Evolutionary conservation across 2,329 filamentous ascomycete genomes (phyloP), one percentile per base, ranked within the genome.

Genomic region (Ampelomyces quisqualis): DNA sequence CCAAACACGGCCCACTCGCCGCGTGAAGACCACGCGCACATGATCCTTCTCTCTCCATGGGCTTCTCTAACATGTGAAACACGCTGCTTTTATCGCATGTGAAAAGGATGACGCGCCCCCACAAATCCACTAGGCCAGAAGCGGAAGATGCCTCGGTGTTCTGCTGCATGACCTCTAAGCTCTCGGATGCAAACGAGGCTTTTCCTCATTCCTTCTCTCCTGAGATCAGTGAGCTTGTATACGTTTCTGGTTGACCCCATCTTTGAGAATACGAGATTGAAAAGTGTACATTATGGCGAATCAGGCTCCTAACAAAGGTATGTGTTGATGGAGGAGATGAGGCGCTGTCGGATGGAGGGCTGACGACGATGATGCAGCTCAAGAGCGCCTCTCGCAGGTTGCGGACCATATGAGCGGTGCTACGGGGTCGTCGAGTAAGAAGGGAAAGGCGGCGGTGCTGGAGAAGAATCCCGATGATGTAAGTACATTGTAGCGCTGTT

Each of bases 381-480:
- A 78, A 58, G 74, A 79, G 54, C 79, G 80, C 57, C 75, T 84
- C 34, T 73, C 72, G 45, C 79, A 82, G 65, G 77, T 84, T 46
- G 70, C 75, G 39, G 74, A 74, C 52, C 80, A 84, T 61, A 69
- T 82, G 51, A 65, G 26, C 26, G n/a, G 69, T 43, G 66, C 65
- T 34, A 48, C 49, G 23, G 39, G 31, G 15, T 23, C 31, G 11
- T 51, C 63, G 33, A 57, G 62, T 19, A 65, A 61, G 32, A 62
- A 57, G 39, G 73, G 73, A 38, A 70, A 60, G 49, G 58, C 69
- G 46, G 62, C 67, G 5, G 60, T 79, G 30, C 64, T 77, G 30
- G 65, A 71, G 60, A 77, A 83, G 66, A 73, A 76, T 50, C 75
- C 79, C 33, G 78, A 83, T 68, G 81, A 84, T 68, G 68, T 70